Evolutionary conservation across 345 rosid genomes (phyloP), one percentile per base, ranked within the genome.

Genomic region (Melastoma malabathricum): DNA sequence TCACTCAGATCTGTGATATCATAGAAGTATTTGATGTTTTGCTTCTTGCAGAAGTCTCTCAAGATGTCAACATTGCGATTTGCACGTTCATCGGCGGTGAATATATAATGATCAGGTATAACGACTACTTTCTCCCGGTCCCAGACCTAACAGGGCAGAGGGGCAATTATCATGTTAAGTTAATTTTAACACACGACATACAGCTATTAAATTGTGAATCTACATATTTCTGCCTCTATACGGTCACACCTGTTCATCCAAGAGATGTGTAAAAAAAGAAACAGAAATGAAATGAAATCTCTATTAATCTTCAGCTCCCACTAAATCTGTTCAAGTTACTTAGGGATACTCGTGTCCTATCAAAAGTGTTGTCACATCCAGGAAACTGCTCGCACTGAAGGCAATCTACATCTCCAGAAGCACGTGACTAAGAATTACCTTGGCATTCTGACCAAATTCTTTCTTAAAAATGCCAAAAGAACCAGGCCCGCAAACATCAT

Each of bases 401-500:
- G 43, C 50, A 45, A 16, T 10, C 29, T 20, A 3, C 25, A 44
- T 44, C 18, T 23, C 55, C 29, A 38, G 23, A 52, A 23, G 23
- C 18, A 43, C 19, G 43, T 2, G 4, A 4, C 10, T 52, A 43
- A 38, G 45, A 2, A 19, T 15, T 62, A 88, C 98, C 98, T 84
- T 82, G 22, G 96, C 95, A 67, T 80, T 65, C 55, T 78, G 52
- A 48, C 96, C 98, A 58, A 90, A 90, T 69, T 90, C 98, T 59
- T 64, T 77, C 78, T 84, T 87, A 72, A 90, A 90, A 59, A 86
- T 86, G 44, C 84, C 98, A 47, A 90, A 61, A 50, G 96, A 82
- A 68, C 96, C 96, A 17, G 96, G 95, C 38, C 98, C 98, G 53
- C 89, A 86, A 41, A 90, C 93, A 75, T 92, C 98, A 61, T 92